Percentiles rank a stretch among this genome's conserved stretches.
These are phyloP conservation scores for Periglandula ipomoeae DNA, from an alignment of 2,329 filamentous ascomycete genomes.

Conservation along the genomic window DNA sequence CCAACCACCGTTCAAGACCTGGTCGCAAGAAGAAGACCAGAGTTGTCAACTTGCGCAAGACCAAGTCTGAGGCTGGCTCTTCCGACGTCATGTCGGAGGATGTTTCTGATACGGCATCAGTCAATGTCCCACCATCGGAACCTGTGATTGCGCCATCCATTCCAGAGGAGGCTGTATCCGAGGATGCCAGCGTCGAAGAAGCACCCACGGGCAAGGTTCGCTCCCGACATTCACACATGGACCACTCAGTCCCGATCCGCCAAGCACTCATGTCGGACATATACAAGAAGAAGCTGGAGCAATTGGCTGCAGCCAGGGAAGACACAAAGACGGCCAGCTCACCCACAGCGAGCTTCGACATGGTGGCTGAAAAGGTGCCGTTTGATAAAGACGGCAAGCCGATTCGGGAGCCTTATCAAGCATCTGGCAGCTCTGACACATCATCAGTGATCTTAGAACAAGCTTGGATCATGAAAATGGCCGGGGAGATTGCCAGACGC, in stretches of 20 bases:
- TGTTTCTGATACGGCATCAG: constrained; percentile 44
- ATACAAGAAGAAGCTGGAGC: constrained; percentile 15
- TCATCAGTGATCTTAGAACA: constrained; percentile 61
- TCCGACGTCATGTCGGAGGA: constrained; percentile 37
- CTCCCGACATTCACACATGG: constrained; percentile 22
- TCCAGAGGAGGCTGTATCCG: constrained; percentile 49
- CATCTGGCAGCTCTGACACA: constrained; percentile 32
- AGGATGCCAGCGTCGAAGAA: constrained; percentile 21
- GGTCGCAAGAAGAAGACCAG: constrained; percentile 74
- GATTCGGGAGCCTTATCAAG: constrained; percentile 20
- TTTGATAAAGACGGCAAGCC: constrained; percentile 21
- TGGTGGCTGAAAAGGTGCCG: constrained; percentile 15
- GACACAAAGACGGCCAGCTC: constrained; percentile 12
- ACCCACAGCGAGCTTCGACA: neutral
- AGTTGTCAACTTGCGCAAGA: constrained; percentile 69
- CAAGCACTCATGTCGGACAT: constrained; percentile 18
- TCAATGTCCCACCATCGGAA: constrained; percentile 52
- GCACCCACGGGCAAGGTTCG: constrained; percentile 30
- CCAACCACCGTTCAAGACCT: constrained; percentile 50
- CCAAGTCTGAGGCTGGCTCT: constrained; percentile 45
- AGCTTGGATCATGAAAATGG: constrained; percentile 89
- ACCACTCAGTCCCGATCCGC: constrained; percentile 9
- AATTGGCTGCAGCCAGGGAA: constrained; percentile 15
- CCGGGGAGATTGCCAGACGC: constrained; percentile 77
- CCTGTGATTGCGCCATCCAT: constrained; percentile 47